Evolutionary conservation across 2,329 filamentous ascomycete species (phyloP), one percentile per base, ranked within the genome.

Genomic region (Verticillium albo-atrum): DNA sequence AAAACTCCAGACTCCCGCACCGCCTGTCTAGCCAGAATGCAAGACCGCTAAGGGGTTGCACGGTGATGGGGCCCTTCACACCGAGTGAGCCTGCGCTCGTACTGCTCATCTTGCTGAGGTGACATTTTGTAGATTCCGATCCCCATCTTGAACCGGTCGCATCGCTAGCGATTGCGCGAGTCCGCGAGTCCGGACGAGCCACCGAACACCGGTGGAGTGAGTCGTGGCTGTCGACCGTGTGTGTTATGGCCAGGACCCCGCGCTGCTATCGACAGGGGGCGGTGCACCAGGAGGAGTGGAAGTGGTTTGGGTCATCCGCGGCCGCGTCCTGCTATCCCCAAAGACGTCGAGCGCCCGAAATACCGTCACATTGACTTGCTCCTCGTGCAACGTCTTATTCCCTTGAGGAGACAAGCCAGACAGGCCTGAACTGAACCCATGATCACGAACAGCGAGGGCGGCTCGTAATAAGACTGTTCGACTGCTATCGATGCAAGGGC

Each of bases 201-300:
- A 23, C 37, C n/a, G 37, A 47, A 47, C n/a, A 23, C 20, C 37
- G 37, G 9, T 23, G 37, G 37, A 9, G 6, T 23, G 37, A 47
- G 20, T 47, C 37, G 37, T 23, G 6, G 23, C 3, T 7, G 37
- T 47, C 37, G n/a, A 4, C 37, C 37, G 20, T 23, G 37, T 4
- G 34, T 15, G n/a, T 23, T 47, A 47, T 20, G 37, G 23, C 37
- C 37, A 23, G 37, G 50, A 42, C 55, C 52, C 47, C 25, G 27
- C 25, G 56, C 37, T 54, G 37, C 51, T 62, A 63, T 63, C 17
- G 56, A 51, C 62, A 62, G 56, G 60, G 55, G n/a, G 6, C 15
- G 9, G 34, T n/a, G 37, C 37, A 23, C n/a, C 23, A 6, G 20
- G 10, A 23, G 37, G 37, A 47, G 37, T 47, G 20, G 37, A 47